phyloP scores from a whole-genome alignment of 2,329 filamentous ascomycete species.

The Coniochaeta sp. region DNA sequence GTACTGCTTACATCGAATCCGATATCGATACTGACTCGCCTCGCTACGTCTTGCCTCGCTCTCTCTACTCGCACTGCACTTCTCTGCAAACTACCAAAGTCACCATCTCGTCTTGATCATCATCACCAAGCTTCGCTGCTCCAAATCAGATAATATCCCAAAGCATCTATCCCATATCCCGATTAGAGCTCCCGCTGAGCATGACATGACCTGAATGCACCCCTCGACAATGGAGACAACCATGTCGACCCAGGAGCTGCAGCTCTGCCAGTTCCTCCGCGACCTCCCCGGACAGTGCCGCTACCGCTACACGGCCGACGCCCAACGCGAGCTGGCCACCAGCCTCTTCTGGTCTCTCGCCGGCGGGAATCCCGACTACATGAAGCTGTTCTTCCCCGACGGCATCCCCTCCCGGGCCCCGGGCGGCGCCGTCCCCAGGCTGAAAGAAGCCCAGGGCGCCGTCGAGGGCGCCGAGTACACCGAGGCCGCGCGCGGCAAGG shows the following conservation, averaged over 20 bases:
- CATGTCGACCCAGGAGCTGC: slow-evolving; percentile 65
- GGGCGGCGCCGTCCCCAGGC: slow-evolving; percentile 52
- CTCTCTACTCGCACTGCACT: not conserved
- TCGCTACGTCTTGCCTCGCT: not conserved
- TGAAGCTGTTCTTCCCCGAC: slow-evolving; percentile 75
- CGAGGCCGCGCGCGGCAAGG: slow-evolving; percentile 81
- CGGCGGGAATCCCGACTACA: slow-evolving; percentile 63
- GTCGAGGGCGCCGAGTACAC: slow-evolving; percentile 93
- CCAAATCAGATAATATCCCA: too few species aligned
- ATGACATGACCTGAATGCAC: slow-evolving; percentile 8
- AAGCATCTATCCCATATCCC: too few species aligned
- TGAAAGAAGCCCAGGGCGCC: slow-evolving; percentile 85
- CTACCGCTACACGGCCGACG: slow-evolving; percentile 68
- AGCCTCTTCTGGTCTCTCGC: slow-evolving; percentile 85
- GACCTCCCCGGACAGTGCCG: slow-evolving; percentile 66
- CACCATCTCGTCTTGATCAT: too few species aligned
- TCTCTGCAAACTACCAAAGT: not conserved
- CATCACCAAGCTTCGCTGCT: not conserved
- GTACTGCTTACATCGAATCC: too few species aligned
- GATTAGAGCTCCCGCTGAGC: not conserved
- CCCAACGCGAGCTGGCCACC: slow-evolving; percentile 64
- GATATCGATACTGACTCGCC: not conserved
- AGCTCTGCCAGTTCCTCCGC: slow-evolving; percentile 77
- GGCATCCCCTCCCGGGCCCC: slow-evolving; percentile 56
- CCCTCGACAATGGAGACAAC: slow-evolving; percentile 37